Base-by-base conservation (phyloP, 2,329 filamentous ascomycete genomes). In the Salinomyces thailandicus region DNA sequence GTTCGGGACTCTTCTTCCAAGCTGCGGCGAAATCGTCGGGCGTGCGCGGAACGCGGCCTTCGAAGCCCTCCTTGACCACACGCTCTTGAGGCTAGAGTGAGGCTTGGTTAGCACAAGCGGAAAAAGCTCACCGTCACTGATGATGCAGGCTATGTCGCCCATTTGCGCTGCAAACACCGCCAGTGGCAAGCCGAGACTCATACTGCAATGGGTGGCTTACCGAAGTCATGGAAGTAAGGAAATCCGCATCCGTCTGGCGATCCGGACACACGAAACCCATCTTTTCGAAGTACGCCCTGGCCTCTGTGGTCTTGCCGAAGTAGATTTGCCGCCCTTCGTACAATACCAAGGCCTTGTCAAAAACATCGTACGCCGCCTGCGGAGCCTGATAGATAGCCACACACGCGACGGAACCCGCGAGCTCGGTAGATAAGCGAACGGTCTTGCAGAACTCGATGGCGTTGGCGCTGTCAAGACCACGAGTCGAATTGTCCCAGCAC, bases 401-500 rank as follows among this genome's bases (percentile, higher is more conserved):
- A 42, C 71, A 71, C 17, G 78, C 75, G 2, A 79, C 80, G 53
- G 64, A 75, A 42, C 70, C 69, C 42, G 77, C 79, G 19, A 84
- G 68, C 51, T 84, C 77, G 1, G 77, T 76, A 54, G 78, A 72
- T 34, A 79, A 65, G 24, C 77, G 73, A 6, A 85, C 64, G 1
- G 78, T 84, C 61, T 75, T 79, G 60, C 73, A 78, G 55, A 85
- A 85, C 58, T 84, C 79, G 41, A 85, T 71, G 35, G 81, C 80
- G 57, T 84, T 85, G 60, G 79, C 80, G 19, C 73, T 79, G 60
- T 85, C 81, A 19, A 85, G 66, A 60, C 80, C 80, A 61, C 81
- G 70, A 17, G 81, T 85, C 27, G 73, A 78, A 64, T 85, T 85
- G 52, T 85, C 85, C 83, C 84, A 91, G 42, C 77, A 80, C 54